Evolutionary conservation across 768 basidiomycete species (phyloP).

Genomic region (Leccinum subtestaceum): DNA sequence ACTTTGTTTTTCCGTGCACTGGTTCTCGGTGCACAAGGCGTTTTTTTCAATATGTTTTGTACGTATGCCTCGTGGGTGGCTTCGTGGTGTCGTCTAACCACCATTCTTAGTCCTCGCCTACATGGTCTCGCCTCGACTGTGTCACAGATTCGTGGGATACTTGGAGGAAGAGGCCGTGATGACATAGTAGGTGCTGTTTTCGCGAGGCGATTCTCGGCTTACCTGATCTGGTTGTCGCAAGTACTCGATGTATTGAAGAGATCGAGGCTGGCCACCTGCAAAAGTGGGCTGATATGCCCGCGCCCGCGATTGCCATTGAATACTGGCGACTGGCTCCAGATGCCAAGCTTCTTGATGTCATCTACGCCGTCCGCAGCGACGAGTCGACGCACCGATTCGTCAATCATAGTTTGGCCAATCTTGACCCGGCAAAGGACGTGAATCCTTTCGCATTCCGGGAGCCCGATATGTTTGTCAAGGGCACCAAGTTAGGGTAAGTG

Average conservation of each 20-base stretch:
- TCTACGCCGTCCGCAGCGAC: slow-evolving; percentile 91
- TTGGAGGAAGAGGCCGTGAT: slow-evolving; percentile 94
- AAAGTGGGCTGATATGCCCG: slow-evolving; percentile 71
- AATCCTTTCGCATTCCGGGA: slow-evolving; percentile 90
- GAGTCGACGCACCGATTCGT: slow-evolving; percentile 93
- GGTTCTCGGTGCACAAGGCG: slow-evolving; percentile 88
- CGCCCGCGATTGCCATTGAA: slow-evolving; percentile 89
- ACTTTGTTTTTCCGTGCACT: slow-evolving; percentile 76
- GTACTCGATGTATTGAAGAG: slow-evolving; percentile 80
- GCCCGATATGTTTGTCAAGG: slow-evolving; percentile 83
- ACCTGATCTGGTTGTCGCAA: slow-evolving; percentile 29
- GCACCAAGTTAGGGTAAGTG: slow-evolving; percentile 67
- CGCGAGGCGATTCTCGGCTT: slow-evolving; percentile 17
- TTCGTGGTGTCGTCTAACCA: slow-evolving; percentile 14
- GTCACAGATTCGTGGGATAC: slow-evolving; percentile 89
- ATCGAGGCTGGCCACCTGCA: slow-evolving; percentile 80
- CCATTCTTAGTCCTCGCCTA: slow-evolving; percentile 64
- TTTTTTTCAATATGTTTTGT: slow-evolving; percentile 89
- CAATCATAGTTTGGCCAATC: slow-evolving; percentile 92
- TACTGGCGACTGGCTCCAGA: slow-evolving; percentile 82
- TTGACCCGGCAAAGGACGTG: slow-evolving; percentile 71
- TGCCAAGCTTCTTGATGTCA: slow-evolving; percentile 82
- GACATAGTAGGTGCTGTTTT: slow-evolving; percentile 66
- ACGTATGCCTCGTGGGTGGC: slow-evolving; percentile 29
- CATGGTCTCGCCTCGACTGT: slow-evolving; percentile 66